Conservation (phyloP, 345 rosid genomes). For the Microcos paniculata region DNA sequence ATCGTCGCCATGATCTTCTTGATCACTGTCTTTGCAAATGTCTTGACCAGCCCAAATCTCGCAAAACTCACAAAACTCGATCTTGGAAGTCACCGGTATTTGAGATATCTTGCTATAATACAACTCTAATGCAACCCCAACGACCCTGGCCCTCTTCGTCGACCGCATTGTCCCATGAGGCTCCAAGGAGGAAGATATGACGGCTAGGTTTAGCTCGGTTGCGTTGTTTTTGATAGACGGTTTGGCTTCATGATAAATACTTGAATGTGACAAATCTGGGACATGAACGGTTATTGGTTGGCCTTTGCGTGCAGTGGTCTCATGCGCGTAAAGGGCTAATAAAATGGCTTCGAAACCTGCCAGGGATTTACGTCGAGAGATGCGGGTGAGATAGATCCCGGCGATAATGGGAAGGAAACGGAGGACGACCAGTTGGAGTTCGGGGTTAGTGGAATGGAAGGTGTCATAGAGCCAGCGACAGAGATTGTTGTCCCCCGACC, state of each 20-base stretch:
- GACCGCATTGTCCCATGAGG: conserved; percentile 81
- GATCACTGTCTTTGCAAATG: conserved; percentile 20
- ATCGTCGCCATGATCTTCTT: neutral
- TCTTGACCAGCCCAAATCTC: conserved; percentile 58
- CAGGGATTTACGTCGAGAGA: conserved; percentile 50
- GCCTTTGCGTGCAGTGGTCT: conserved; percentile 58
- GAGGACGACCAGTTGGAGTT: conserved; percentile 70
- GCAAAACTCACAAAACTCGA: conserved; percentile 71
- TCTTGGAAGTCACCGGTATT: conserved; percentile 61
- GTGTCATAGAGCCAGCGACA: conserved; percentile 96
- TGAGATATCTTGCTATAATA: conserved; percentile 53
- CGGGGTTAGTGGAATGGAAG: conserved; percentile 58
- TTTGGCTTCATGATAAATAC: conserved; percentile 73
- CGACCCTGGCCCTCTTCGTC: conserved; percentile 64
- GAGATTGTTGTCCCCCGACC: conserved; percentile 75
- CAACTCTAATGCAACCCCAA: conserved; percentile 74
- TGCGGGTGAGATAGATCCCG: conserved; percentile 79
- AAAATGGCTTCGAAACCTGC: conserved; percentile 88
- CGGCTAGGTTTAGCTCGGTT: conserved; percentile 60
- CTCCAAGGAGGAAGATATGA: conserved; percentile 68
- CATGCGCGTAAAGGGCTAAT: conserved; percentile 78
- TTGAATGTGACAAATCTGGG: conserved; percentile 71
- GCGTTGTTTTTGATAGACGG: conserved; percentile 32
- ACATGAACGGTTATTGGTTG: conserved; percentile 63
- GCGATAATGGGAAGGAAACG: conserved; percentile 68